phyloP scores from a whole-genome alignment of 106 monocot species.

The Triglochin maritima region DNA sequence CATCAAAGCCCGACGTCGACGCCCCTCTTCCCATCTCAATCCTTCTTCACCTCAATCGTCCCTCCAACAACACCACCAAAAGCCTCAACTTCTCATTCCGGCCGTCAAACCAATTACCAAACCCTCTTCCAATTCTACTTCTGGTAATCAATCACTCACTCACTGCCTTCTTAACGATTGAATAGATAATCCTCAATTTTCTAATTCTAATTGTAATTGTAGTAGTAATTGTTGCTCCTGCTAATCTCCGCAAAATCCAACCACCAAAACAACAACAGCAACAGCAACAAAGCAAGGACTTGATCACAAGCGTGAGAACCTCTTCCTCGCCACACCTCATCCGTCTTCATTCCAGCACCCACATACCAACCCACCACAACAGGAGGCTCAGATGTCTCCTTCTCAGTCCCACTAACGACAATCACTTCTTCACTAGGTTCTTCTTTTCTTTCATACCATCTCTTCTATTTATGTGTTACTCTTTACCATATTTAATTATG shows the following conservation, averaged over 20 bases:
- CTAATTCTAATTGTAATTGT: too few species aligned
- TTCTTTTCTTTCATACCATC: background rate
- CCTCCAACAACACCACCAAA: background rate
- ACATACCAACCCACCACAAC: conserved; percentile 3
- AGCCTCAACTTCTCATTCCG: conserved; percentile 4
- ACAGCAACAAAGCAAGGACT: background rate
- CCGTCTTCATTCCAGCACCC: background rate
- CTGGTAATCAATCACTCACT: background rate
- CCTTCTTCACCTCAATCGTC: background rate
- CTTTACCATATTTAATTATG: background rate
- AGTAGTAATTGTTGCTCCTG: background rate
- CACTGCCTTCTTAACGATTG: background rate
- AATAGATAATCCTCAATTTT: too few species aligned
- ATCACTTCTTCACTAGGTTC: conserved; percentile 3
- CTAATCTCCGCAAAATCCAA: background rate
- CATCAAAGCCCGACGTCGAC: background rate
- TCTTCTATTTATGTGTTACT: background rate
- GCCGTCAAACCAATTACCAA: conserved; percentile 2
- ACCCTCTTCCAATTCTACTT: background rate
- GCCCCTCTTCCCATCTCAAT: background rate
- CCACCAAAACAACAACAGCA: background rate
- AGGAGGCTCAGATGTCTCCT: conserved; percentile 15
- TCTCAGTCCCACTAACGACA: background rate
- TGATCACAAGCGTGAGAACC: conserved; percentile 6
- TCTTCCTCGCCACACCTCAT: conserved; percentile 1